Evolutionary conservation across 495 filamentous ascomycete genomes (phyloP), one percentile per base, ranked within the genome.

Genomic region (Talaromyces thailandensis): DNA sequence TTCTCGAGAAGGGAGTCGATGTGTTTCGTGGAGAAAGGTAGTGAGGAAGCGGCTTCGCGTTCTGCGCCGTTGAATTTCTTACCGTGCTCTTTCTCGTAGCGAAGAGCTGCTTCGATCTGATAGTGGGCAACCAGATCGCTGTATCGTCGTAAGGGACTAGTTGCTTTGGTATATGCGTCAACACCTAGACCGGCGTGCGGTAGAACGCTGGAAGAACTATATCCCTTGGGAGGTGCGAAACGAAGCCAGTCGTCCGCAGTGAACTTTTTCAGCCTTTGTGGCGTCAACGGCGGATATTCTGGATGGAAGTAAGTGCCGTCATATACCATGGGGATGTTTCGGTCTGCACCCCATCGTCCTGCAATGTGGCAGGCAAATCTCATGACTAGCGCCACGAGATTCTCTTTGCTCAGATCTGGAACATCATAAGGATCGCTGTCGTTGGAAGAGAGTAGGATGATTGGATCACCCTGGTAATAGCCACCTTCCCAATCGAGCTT

Each of bases 81-180:
- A 12, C 84, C 83, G 6, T 77, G 76, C 32, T 76, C 72, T 21
- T 79, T 73, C 75, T 94, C 92, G 69, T 89, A 83, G 7, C 86
- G 80, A 43, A 98, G 70, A 0, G 88, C 88, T 0, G 91, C 86
- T 71, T 95, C 87, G 64, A 98, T 92, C 67, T 98, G 93, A 82
- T 91, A 97, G 71, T 96, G 92, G 0, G 83, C 79, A n/a, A 97
- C 75, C 64, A 98, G 72, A 71, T 98, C 94, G 16, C 75, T 74
- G 73, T 87, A 96, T 29, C 94, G 82, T 18, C 94, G 89, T 7
- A 98, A 79, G 2, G 94, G 94, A 64, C 87, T 92, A 2, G 94
- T 98, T 43, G 85, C 84, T 67, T 91, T 94, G 63, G 85, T 76
- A 69, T 96, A 96, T 40, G 84, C 76, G 52, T 86, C 75, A 4